Percentiles rank a stretch among this genome's conserved stretches.
Evolutionary conservation across 1,139 yeast genomes (phyloP).

Genomic region (Pichia cactophila): DNA sequence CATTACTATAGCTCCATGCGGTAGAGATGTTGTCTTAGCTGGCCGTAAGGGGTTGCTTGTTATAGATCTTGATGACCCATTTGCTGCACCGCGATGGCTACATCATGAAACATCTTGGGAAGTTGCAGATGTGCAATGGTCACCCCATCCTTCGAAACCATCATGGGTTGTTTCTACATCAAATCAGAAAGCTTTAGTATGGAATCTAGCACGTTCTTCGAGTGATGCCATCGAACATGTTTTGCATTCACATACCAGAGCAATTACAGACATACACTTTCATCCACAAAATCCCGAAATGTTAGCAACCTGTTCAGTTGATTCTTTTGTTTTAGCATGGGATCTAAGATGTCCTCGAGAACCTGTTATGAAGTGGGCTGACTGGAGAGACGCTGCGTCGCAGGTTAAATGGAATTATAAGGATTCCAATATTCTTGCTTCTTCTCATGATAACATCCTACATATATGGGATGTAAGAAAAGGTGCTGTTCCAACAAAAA

Average conservation of each 20-base stretch:
- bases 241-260: slow-evolving; percentile 82
- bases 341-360: slow-evolving; percentile 72
- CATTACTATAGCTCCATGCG: slow-evolving; percentile 86
- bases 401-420: slow-evolving; percentile 90
- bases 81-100: slow-evolving; percentile 88
- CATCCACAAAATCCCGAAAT: slow-evolving; percentile 82
- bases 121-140: slow-evolving; percentile 98
- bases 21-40: slow-evolving; percentile 89
- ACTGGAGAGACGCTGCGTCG: slow-evolving; percentile 91
- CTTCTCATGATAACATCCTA: slow-evolving; percentile 75
- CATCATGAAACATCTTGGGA: slow-evolving; percentile 95
- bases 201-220: slow-evolving; percentile 81
- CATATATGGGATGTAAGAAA: slow-evolving; percentile 84
- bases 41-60: slow-evolving; percentile 82
- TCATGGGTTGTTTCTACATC: slow-evolving; percentile 91
- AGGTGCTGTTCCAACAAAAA: slow-evolving; percentile 67
- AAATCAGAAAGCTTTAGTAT: slow-evolving; percentile 87
- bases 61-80: slow-evolving; percentile 92
- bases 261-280: slow-evolving; percentile 92
- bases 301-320: slow-evolving; percentile 91
- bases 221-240: slow-evolving; percentile 77
- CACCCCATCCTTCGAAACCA: slow-evolving; percentile 77
- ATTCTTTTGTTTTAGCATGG: slow-evolving; percentile 83
- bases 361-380: slow-evolving; percentile 76
- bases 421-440: slow-evolving; percentile 71